phyloP scores from a whole-genome alignment of 306 rosid species.

The Begonia peltatifolia region DNA sequence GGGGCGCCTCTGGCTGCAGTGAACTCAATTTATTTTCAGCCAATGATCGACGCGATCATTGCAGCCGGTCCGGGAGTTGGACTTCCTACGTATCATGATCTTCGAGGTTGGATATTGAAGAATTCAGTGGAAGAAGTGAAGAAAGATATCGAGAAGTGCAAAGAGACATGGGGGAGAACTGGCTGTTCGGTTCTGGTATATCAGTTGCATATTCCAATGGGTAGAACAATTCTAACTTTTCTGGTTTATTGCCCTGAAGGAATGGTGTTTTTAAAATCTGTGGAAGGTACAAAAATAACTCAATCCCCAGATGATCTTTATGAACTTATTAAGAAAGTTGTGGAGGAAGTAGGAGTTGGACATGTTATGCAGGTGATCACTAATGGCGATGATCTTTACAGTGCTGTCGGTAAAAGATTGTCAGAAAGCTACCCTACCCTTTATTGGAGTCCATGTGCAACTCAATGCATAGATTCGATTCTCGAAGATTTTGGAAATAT shows the following conservation, averaged over 20 bases:
- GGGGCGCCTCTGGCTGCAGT: conserved; percentile 78
- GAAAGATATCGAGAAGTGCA: conserved; percentile 42
- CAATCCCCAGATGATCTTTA: conserved; percentile 33
- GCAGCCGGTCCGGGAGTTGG: conserved; percentile 26
- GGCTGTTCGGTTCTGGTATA: conserved; percentile 81
- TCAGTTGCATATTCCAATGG: conserved; percentile 39
- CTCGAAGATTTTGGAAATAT: conserved; percentile 66
- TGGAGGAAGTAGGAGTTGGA: conserved; percentile 66
- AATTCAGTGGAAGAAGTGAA: conserved; percentile 64
- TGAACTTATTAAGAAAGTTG: conserved; percentile 52
- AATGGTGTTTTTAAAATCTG: conserved; percentile 47
- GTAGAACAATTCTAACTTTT: conserved; percentile 31
- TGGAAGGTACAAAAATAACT: conserved; percentile 51
- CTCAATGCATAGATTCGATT: conserved; percentile 47
- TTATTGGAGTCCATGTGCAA: conserved; percentile 71
- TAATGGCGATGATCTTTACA: conserved; percentile 42
- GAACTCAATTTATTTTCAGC: conserved; percentile 62
- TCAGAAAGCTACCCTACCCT: conserved; percentile 57
- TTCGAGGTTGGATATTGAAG: conserved; percentile 76
- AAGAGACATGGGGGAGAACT: conserved; percentile 66
- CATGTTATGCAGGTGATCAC: conserved; percentile 82
- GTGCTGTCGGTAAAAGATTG: conserved; percentile 48
- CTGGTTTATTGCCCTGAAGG: conserved; percentile 66
- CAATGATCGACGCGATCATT: conserved; percentile 65
- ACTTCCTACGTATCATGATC: conserved; percentile 52